Percentiles rank a stretch among this genome's conserved stretches.
These are phyloP conservation scores for Seiridium unicorne DNA, from an alignment of 2,329 filamentous ascomycete genomes.

Conservation along the genomic window DNA sequence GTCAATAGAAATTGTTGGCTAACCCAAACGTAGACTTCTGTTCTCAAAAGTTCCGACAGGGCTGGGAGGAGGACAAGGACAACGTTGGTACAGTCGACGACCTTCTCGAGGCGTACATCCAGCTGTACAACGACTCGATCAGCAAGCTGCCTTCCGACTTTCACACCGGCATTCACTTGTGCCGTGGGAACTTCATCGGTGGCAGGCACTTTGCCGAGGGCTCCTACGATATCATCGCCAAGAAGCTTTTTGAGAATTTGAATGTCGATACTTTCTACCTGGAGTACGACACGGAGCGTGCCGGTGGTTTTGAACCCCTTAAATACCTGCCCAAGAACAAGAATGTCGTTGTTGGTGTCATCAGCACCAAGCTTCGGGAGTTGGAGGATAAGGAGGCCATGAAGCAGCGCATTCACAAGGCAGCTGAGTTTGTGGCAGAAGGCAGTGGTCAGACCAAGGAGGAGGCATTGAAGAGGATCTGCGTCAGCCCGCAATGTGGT, in stretches of 20 bases:
- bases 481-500: constrained; percentile 70
- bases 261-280: constrained; percentile 68
- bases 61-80: constrained; percentile 65
- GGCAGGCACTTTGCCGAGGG: constrained; percentile 66
- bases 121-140: constrained; percentile 72
- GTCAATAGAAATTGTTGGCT: neutral
- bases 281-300: constrained; percentile 65
- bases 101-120: constrained; percentile 73
- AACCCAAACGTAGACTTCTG: constrained; percentile 63
- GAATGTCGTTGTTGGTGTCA: constrained; percentile 62
- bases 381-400: constrained; percentile 64
- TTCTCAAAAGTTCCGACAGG: constrained; percentile 67
- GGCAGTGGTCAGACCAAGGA: constrained; percentile 63
- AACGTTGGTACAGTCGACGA: constrained; percentile 69
- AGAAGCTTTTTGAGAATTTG: constrained; percentile 62
- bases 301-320: constrained; percentile 66
- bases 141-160: constrained; percentile 64
- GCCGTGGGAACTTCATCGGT: constrained; percentile 66
- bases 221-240: constrained; percentile 65
- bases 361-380: constrained; percentile 61
- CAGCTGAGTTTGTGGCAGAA: constrained; percentile 68
- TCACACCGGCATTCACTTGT: constrained; percentile 76
- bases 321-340: constrained; percentile 59
- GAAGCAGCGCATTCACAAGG: constrained; percentile 57
- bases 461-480: constrained; percentile 67